Base-by-base conservation (phyloP, 2,329 filamentous ascomycete genomes). In the Fonsecaea nubica region DNA sequence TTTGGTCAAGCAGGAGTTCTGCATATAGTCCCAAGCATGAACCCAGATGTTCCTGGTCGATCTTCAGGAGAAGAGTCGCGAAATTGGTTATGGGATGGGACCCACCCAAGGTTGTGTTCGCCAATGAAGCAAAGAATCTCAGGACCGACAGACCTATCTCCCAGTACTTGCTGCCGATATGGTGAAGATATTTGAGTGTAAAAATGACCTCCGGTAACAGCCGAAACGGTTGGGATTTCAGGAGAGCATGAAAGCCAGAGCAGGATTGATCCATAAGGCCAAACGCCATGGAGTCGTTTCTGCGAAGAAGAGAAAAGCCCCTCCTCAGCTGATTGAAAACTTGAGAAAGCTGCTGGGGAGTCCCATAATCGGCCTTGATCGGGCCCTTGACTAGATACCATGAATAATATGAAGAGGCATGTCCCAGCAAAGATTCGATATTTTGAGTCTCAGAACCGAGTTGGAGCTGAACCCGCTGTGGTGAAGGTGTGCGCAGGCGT, bases 71-170 rank as follows among this genome's bases (percentile, higher is more conserved):
- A 38, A 45, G 36, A 0, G 18, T 21, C 32, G 38, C 18, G 21
- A 53, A 40, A 25, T 33, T 61, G 32, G 45, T n/a, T n/a, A 61
- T 61, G n/a, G 58, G 58, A 32, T 61, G 45, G 6, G 5, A 36
- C n/a, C 9, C 5, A 9, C 45, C 45, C 32, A 53, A 40, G n/a
- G 25, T 61, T 12, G 1, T 4, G 4, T 38, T 36, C n/a, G 58
- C 32, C 13, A 30, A n/a, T 9, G 48, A 52, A 13, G 58, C 32
- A 21, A 61, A 36, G 12, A 30, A 38, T 32, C 42, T 30, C 32
- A 61, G 21, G n/a, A 61, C 6, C 1, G 18, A 5, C 3, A 9
- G 12, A 6, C 32, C 7, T 30, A 61, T 7, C 13, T 40, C 8
- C 21, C 21, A 18, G n/a, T 61, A 3, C 25, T 18, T 1, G 0